Evolutionary conservation across 306 rosid genomes (phyloP), one percentile per base, ranked within the genome.

Genomic region (Fragaria iinumae): DNA sequence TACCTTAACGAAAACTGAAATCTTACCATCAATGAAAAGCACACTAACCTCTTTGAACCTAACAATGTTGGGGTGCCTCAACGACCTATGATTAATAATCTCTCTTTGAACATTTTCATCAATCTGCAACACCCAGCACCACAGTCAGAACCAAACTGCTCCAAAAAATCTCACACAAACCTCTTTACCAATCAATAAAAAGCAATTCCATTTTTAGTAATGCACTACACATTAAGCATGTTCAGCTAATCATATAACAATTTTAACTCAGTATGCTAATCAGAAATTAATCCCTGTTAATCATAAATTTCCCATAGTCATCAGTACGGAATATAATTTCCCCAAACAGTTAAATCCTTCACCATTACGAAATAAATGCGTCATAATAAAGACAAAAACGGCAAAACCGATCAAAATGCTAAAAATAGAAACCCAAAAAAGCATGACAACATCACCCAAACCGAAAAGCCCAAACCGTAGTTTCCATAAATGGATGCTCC

Each of bases 101-200:
- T 93, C 98, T 74, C 98, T 87, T 82, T 84, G 88, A 49, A 93
- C 98, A 87, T 93, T 93, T 79, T 81, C 97, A 86, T 93, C 97
- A 76, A 93, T 93, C 98, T 93, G 84, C 77, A 78, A 67, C 72
- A 76, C 82, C 82, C 32, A 78, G 41, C 29, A 79, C 67, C 79
- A 84, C 32, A 20, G 62, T 65, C 55, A 76, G 41, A 63, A 75
- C 60, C 23, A 71, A 9, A 9, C 59, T 69, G 23, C 71, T 71
- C 74, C 69, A 47, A 71, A 71, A 49, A 23, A 44, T 55, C 47
- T 23, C 17, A 5, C 20, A 67, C 77, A 75, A 60, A 62, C 21
- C 44, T 2, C 27, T 9, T 43, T 47, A n/a, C 3, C 39, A 71
- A 32, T 32, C 62, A 34, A 8, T 48, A 34, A 7, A 6, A 63